Evolutionary conservation across 2,329 filamentous ascomycete species (phyloP).

Genomic region (Chrysoporthe deuterocubensis): DNA sequence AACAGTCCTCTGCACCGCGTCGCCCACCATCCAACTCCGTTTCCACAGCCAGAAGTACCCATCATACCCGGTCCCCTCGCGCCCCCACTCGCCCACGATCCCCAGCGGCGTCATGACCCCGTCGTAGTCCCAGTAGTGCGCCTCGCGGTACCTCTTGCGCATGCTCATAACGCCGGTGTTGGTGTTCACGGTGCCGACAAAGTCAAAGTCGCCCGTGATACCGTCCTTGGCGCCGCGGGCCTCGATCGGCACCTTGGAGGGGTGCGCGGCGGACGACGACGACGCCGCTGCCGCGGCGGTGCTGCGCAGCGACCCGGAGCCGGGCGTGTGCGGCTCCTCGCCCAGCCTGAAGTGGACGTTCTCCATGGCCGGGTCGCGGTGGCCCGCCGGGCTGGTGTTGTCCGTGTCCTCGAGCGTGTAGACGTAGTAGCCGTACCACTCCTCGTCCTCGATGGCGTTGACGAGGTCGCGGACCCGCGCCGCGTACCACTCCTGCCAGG

Average conservation of each 20-base stretch:
- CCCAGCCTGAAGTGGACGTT: slow-evolving; percentile 28
- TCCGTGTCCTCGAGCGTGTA: slow-evolving; percentile 25
- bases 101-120: slow-evolving; percentile 31
- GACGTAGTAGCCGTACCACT: slow-evolving; percentile 30
- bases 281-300: background rate
- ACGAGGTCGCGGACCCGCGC: slow-evolving; percentile 25
- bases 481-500: slow-evolving; percentile 30
- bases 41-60: slow-evolving; percentile 30
- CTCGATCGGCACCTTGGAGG: slow-evolving; percentile 24
- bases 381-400: slow-evolving; percentile 15
- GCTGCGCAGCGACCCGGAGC: slow-evolving; percentile 3
- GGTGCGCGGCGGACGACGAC: background rate
- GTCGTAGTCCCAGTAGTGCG: slow-evolving; percentile 29
- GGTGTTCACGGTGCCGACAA: slow-evolving; percentile 21
- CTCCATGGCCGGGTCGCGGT: slow-evolving; percentile 29
- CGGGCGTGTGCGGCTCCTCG: background rate
- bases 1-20: slow-evolving; percentile 17
- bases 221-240: slow-evolving; percentile 26
- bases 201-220: slow-evolving; percentile 27
- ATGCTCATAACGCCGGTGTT: slow-evolving; percentile 26
- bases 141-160: slow-evolving; percentile 25
- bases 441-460: slow-evolving; percentile 26
- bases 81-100: slow-evolving; percentile 39
- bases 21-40: slow-evolving; percentile 28
- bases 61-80: slow-evolving; percentile 25